phyloP scores from a whole-genome alignment of 2,329 filamentous ascomycete genomes.

The Colletotrichum lini region DNA sequence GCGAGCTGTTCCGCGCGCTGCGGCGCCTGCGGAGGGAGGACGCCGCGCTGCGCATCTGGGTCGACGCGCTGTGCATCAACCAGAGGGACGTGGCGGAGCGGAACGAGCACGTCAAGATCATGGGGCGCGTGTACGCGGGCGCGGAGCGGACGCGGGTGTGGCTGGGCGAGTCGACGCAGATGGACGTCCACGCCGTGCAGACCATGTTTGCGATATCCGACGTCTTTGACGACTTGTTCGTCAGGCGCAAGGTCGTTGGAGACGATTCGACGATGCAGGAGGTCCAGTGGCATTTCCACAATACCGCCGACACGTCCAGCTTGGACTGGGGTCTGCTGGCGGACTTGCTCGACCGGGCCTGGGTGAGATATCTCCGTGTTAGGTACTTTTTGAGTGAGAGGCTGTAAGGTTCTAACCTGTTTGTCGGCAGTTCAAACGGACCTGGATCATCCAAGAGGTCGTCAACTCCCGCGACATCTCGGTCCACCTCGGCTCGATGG shows the following conservation, averaged over 20 bases:
- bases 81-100: constrained; percentile 34
- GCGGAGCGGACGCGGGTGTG: constrained; percentile 33
- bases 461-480: constrained; percentile 20
- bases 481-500: constrained; percentile 21
- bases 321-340: constrained; percentile 31
- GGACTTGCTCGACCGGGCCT: constrained; percentile 26
- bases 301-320: background rate
- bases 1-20: constrained; percentile 36
- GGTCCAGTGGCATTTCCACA: constrained; percentile 19
- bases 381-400: background rate
- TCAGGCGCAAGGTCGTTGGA: background rate
- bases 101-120: constrained; percentile 40
- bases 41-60: constrained; percentile 29
- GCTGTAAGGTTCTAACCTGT: background rate
- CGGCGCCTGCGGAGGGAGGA: constrained; percentile 18
- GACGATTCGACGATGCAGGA: background rate
- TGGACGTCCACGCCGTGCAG: constrained; percentile 15
- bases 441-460: constrained; percentile 41
- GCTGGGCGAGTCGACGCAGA: constrained; percentile 37
- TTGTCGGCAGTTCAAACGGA: constrained; percentile 31
- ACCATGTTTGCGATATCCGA: constrained; percentile 9
- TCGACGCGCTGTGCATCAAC: constrained; percentile 42
- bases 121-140: constrained; percentile 33
- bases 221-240: constrained; percentile 3
- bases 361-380: constrained; percentile 3